Evolutionary conservation across 345 rosid genomes (phyloP), one percentile per base, ranked within the genome.

Genomic region (Heritiera littoralis): DNA sequence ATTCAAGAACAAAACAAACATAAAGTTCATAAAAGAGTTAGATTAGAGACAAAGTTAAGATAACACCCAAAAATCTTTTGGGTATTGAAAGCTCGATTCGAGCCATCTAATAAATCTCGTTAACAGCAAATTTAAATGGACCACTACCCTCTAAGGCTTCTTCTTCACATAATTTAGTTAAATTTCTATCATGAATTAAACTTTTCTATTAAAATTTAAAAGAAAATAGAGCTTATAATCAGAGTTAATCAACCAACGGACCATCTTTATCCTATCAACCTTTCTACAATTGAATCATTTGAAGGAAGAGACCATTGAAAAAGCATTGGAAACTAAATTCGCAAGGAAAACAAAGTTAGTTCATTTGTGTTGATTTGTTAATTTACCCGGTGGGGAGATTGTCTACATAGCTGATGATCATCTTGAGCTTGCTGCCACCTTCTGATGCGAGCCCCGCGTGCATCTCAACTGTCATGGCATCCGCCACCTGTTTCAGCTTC

Each of bases 391-490:
- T 89, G 72, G 98, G 98, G 45, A 94, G 98, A 84, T 91, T 95
- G 77, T 93, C 98, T 3, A 93, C 98, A 64, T 86, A 93, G 95
- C 98, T 95, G 83, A 93, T 89, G 72, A 95, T 76, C 98, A 95
- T 95, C 91, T 92, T 93, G 77, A 95, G 93, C 85, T 93, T 90
- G 78, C 97, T 95, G 5, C 95, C 98, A 78, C 97, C 95, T 23
- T 95, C 98, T 1, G 95, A 93, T 7, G 94, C 93, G 14, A 95
- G 95, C 13, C 97, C 98, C 2, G 95, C 95, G 84, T 91, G 92
- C 97, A 95, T 95, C 94, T 93, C 97, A 58, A 84, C 93, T 49
- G 91, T 79, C 98, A 94, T 90, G 23, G 98, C 97, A 23, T 94
- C 97, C 2, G 97, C 98, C 78, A 93, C 87, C 88, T 90, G 92